Percentiles rank a stretch among this genome's conserved stretches.
Evolutionary conservation across 179 eudicot species (phyloP).

Genomic region (Silene coronaria): DNA sequence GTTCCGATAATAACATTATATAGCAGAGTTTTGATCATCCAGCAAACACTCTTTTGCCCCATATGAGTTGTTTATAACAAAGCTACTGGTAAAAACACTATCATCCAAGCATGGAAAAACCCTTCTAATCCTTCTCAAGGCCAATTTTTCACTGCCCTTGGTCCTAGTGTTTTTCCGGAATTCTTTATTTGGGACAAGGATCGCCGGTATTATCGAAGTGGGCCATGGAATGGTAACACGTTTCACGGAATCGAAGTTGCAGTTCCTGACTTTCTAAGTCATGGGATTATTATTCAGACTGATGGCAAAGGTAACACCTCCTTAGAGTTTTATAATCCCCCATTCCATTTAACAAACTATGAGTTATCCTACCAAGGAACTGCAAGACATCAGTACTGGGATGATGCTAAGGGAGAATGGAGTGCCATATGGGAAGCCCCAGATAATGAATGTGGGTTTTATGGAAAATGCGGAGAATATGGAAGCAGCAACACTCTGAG

Average conservation of each 20-base stretch:
- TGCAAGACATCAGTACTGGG: constrained; percentile 11
- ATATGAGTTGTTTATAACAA: not conserved
- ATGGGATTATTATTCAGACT: not conserved
- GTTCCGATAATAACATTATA: not conserved
- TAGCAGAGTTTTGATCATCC: constrained; percentile 30
- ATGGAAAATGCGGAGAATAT: constrained; percentile 38
- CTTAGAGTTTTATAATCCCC: not conserved
- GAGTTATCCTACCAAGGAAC: constrained; percentile 11
- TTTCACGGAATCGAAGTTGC: constrained; percentile 19
- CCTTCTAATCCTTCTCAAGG: constrained; percentile 34
- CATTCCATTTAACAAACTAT: not conserved
- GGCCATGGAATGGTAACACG: constrained; percentile 25
- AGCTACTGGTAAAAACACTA: not conserved
- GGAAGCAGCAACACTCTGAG: constrained; percentile 30
- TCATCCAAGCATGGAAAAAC: constrained; percentile 30
- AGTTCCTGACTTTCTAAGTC: not conserved
- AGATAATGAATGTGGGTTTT: constrained; percentile 30
- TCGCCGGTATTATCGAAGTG: constrained; percentile 23
- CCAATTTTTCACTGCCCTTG: constrained; percentile 12
- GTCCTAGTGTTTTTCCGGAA: constrained; percentile 9
- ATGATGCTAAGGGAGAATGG: constrained; percentile 19
- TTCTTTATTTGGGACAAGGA: constrained; percentile 19
- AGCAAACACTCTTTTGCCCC: constrained; percentile 17
- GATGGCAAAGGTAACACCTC: not conserved
- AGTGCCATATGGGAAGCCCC: constrained; percentile 1